A percentile compares a stretch with the other conserved stretches of the same genome.
These are phyloP conservation scores for Hygrocybe punicea DNA, from an alignment of 768 basidiomycete genomes.

Conservation along the genomic window DNA sequence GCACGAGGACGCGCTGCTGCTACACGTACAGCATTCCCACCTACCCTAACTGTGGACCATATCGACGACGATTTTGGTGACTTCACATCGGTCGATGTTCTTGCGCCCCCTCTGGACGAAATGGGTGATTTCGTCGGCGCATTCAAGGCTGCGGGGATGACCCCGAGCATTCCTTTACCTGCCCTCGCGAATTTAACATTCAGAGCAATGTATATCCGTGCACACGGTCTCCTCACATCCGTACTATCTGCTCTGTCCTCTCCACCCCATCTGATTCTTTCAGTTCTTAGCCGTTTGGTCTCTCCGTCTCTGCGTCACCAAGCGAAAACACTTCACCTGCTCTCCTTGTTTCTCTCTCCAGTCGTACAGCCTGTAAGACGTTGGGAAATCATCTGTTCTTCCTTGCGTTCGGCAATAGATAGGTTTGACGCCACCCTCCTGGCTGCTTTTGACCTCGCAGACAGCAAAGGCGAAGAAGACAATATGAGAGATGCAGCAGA, in stretches of 20 bases:
- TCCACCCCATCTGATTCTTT: slow-evolving; percentile 65
- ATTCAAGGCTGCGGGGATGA: slow-evolving; percentile 31
- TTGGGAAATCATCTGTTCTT: slow-evolving; percentile 59
- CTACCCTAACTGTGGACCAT: slow-evolving; percentile 58
- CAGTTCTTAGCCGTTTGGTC: slow-evolving; percentile 47
- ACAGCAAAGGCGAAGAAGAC: slow-evolving; percentile 65
- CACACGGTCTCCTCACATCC: slow-evolving; percentile 60
- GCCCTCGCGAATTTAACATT: slow-evolving; percentile 38
- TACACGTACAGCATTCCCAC: slow-evolving; percentile 48
- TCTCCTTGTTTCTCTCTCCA: slow-evolving; percentile 72
- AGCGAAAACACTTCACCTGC: slow-evolving; percentile 66
- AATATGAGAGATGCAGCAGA: slow-evolving; percentile 80
- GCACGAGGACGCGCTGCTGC: slow-evolving; percentile 37
- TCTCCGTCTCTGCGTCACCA: slow-evolving; percentile 50
- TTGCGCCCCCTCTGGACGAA: slow-evolving; percentile 36
- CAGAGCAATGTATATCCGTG: slow-evolving; percentile 61
- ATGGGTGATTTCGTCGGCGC: slow-evolving; percentile 48
- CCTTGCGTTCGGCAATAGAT: slow-evolving; percentile 77
- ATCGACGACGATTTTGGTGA: slow-evolving; percentile 88
- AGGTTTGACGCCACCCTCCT: slow-evolving; percentile 84
- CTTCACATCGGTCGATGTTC: slow-evolving; percentile 54
- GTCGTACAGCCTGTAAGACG: slow-evolving; percentile 64
- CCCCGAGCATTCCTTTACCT: slow-evolving; percentile 6
- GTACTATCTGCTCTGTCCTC: slow-evolving; percentile 56
- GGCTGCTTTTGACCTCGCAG: slow-evolving; percentile 86